Evolutionary conservation across 2,329 filamentous ascomycete genomes (phyloP).

Genomic region (Aschersonia sp.): DNA sequence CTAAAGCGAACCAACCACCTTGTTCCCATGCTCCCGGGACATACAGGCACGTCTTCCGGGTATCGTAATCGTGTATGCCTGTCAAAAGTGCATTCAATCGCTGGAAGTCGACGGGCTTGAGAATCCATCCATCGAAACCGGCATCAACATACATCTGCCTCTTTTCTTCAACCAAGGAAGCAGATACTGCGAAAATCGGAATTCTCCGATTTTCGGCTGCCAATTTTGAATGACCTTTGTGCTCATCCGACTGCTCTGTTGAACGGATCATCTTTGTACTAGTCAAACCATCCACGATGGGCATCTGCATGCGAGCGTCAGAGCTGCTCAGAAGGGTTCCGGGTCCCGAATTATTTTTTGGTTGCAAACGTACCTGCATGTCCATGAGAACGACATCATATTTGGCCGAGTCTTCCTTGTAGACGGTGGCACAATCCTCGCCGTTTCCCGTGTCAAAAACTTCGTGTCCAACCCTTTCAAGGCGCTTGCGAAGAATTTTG

Average conservation of each 20-base stretch:
- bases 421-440: conserved; percentile 65
- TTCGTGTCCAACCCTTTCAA: conserved; percentile 62
- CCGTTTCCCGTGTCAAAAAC: conserved; percentile 68
- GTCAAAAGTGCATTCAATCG: conserved; percentile 53
- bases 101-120: conserved; percentile 77
- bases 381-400: conserved; percentile 86
- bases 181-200: conserved; percentile 78
- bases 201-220: conserved; percentile 49
- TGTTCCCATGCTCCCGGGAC: conserved; percentile 61
- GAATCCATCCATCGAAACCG: conserved; percentile 83
- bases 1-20: conserved; percentile 63
- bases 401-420: conserved; percentile 42
- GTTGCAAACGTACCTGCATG: conserved; percentile 54
- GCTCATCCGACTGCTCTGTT: conserved; percentile 41
- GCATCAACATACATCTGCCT: conserved; percentile 55
- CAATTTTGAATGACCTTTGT: conserved; percentile 39
- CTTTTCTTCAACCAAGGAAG: conserved; percentile 61
- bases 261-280: conserved; percentile 75
- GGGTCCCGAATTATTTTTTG: neutral
- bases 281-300: conserved; percentile 71
- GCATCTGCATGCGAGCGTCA: conserved; percentile 49
- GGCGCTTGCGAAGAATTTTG: conserved; percentile 62
- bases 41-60: conserved; percentile 52
- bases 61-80: conserved; percentile 49
- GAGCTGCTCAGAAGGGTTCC: too few species aligned